A percentile compares a stretch with the other conserved stretches of the same genome.
Evolutionary conservation across 495 filamentous ascomycete species (phyloP).

Genomic region (Hypoxylon subgilvum): DNA sequence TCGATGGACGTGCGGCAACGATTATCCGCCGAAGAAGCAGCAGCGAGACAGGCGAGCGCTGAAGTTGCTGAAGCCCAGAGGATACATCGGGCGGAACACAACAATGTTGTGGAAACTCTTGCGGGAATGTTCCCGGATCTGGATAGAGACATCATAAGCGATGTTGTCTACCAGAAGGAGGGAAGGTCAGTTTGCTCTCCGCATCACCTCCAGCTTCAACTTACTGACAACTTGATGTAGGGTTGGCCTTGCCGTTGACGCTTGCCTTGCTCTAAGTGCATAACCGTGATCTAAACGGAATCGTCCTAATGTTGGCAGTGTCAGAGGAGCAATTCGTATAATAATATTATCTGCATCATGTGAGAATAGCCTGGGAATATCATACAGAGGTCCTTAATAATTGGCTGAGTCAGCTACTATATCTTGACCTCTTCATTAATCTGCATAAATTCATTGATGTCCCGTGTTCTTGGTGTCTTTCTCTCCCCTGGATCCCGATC

Average conservation of each 20-base stretch:
- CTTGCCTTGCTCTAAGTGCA: slow-evolving; percentile 79
- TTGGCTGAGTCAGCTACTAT: slow-evolving; percentile 6
- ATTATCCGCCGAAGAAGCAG: slow-evolving; percentile 81
- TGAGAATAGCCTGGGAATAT: slow-evolving; percentile 1
- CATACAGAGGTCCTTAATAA: not conserved
- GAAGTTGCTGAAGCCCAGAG: slow-evolving; percentile 88
- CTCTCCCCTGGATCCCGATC: too few species aligned
- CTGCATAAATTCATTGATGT: slow-evolving; percentile 18
- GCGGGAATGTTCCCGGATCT: slow-evolving; percentile 92
- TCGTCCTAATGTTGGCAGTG: not conserved
- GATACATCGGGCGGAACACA: slow-evolving; percentile 84
- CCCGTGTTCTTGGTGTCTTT: not conserved
- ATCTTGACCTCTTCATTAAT: slow-evolving; percentile 6
- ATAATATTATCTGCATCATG: not conserved
- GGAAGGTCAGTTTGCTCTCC: slow-evolving; percentile 69
- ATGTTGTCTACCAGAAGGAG: slow-evolving; percentile 90
- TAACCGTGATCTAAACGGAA: slow-evolving; percentile 26
- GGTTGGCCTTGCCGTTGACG: slow-evolving; percentile 88
- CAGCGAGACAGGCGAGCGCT: slow-evolving; percentile 90
- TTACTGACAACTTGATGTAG: slow-evolving; percentile 52
- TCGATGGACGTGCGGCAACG: slow-evolving; percentile 44
- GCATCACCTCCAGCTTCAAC: slow-evolving; percentile 1
- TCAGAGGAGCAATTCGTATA: slow-evolving; percentile 1
- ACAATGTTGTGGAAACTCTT: slow-evolving; percentile 88
- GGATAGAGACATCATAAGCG: slow-evolving; percentile 88